Percentiles rank a stretch among this genome's conserved stretches.
These are phyloP conservation scores for Colletotrichum sp. DNA, from an alignment of 2,329 filamentous ascomycete species.

Conservation along the genomic window DNA sequence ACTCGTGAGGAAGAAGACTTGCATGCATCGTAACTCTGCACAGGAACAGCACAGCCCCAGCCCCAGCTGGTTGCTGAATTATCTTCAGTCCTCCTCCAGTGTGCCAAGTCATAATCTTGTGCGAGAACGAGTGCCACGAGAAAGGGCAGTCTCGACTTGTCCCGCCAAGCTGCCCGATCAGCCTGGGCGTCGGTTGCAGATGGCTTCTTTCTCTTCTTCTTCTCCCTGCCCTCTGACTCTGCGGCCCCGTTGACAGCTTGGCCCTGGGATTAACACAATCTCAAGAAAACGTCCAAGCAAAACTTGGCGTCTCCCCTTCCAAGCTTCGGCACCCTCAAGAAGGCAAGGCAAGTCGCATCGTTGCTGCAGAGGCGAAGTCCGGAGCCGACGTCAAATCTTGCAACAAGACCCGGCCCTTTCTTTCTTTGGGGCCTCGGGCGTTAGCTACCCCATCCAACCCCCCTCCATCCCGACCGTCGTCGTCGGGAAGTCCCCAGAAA, in stretches of 20 bases:
- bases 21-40: background rate
- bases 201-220: background rate
- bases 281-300: background rate
- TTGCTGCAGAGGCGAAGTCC: background rate
- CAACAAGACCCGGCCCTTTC: background rate
- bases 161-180: constrained; percentile 15
- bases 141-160: background rate
- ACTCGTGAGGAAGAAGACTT: background rate
- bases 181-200: constrained; percentile 15
- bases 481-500: background rate
- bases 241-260: background rate
- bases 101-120: background rate
- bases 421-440: too few species aligned
- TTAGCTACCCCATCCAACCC: too few species aligned
- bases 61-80: background rate
- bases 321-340: background rate
- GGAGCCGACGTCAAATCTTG: background rate
- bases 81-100: background rate
- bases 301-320: background rate
- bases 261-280: background rate
- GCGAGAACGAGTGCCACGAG: background rate
- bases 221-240: background rate
- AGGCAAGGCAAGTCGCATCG: background rate
- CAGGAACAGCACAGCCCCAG: background rate
- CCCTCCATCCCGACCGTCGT: background rate